These are phyloP conservation scores for Striga asiatica DNA, from an alignment of 257 asterid genomes.

Conservation along the genomic window DNA sequence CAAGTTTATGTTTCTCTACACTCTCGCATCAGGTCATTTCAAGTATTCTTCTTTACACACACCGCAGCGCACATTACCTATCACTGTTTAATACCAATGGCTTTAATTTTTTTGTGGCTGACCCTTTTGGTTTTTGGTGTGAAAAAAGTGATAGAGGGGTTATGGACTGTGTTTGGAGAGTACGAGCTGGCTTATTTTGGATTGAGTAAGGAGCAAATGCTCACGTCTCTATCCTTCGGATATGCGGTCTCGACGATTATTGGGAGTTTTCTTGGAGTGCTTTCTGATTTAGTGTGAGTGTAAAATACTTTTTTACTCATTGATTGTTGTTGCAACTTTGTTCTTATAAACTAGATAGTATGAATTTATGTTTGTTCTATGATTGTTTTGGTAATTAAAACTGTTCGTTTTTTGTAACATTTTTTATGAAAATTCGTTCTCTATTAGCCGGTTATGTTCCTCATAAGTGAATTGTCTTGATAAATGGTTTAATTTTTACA, in stretches of 20 bases:
- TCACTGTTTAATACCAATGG: not conserved
- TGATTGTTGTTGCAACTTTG: constrained; percentile 1
- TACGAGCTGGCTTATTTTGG: constrained; percentile 59
- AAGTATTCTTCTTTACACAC: not conserved
- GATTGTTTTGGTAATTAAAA: not conserved
- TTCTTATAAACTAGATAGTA: not conserved
- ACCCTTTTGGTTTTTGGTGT: not conserved
- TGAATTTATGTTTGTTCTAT: constrained; percentile 3
- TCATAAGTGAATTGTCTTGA: not conserved
- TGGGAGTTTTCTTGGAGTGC: constrained; percentile 61
- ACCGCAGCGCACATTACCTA: not conserved
- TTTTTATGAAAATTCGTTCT: too few relatives aligned
- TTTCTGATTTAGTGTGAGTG: constrained; percentile 77
- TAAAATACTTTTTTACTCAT: not conserved
- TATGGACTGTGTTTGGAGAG: constrained; percentile 79
- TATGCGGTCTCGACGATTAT: constrained; percentile 41
- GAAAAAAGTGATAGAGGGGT: constrained; percentile 56
- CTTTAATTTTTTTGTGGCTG: not conserved
- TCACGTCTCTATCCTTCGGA: constrained; percentile 46
- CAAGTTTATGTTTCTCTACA: constrained; percentile 50
- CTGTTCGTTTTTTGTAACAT: not conserved
- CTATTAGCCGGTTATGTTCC: too few relatives aligned
- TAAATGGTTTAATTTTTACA: not conserved
- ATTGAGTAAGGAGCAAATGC: constrained; percentile 53
- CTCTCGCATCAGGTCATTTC: constrained; percentile 60